Conservation (phyloP, 2,329 filamentous ascomycete species). For the Fusarium oxysporum region DNA sequence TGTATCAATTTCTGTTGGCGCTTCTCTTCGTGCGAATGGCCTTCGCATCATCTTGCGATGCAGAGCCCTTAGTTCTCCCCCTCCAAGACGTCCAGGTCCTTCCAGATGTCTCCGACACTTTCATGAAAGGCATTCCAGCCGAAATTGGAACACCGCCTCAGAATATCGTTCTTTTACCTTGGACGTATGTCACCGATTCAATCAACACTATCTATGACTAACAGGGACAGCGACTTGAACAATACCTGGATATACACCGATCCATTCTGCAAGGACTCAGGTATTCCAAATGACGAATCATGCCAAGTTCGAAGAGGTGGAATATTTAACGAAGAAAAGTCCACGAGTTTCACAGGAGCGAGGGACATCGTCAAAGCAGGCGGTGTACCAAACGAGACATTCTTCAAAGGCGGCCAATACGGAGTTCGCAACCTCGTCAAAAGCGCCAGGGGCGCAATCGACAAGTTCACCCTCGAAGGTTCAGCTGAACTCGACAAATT, state of each 20-base stretch:
- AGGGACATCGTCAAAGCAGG: conserved; percentile 32
- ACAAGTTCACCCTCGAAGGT: conserved; percentile 23
- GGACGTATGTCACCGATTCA: conserved; percentile 42
- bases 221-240: conserved; percentile 48
- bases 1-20: conserved; percentile 6
- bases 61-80: conserved; percentile 18
- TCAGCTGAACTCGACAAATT: conserved; percentile 7
- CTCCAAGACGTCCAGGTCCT: conserved; percentile 43
- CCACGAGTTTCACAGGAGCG: conserved; percentile 20
- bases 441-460: conserved; percentile 39
- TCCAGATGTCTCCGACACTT: conserved; percentile 38
- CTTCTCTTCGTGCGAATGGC: neutral
- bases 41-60: conserved; percentile 24
- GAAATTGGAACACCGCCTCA: conserved; percentile 46
- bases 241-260: conserved; percentile 52
- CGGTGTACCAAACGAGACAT: conserved; percentile 25
- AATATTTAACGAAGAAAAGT: conserved; percentile 31
- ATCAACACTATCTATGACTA: neutral
- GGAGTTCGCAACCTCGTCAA: conserved; percentile 40
- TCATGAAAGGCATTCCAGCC: conserved; percentile 45
- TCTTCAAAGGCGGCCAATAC: conserved; percentile 30
- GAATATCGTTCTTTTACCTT: conserved; percentile 47
- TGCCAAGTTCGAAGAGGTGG: conserved; percentile 44
- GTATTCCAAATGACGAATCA: conserved; percentile 46
- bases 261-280: conserved; percentile 42